Evolutionary conservation across 2,329 filamentous ascomycete genomes (phyloP).

Genomic region (Pseudocercospora musae): DNA sequence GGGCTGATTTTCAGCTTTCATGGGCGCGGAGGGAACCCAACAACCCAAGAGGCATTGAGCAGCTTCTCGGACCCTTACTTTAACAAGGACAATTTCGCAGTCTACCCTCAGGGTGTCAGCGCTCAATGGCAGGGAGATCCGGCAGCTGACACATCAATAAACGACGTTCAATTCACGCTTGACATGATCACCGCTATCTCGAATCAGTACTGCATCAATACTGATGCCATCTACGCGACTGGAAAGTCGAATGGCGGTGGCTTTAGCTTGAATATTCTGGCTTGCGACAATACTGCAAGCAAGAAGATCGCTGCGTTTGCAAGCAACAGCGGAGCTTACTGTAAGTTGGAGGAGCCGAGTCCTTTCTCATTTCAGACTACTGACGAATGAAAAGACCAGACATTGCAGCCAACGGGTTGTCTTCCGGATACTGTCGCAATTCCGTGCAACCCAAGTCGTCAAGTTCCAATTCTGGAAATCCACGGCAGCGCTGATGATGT

Average conservation of each 20-base stretch:
- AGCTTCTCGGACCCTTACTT: constrained; percentile 45
- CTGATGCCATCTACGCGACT: constrained; percentile 42
- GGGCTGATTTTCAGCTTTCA: constrained; percentile 50
- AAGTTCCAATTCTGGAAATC: constrained; percentile 42
- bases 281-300: constrained; percentile 44
- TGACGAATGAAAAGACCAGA: constrained; percentile 10
- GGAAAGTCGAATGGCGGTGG: constrained; percentile 56
- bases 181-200: constrained; percentile 42
- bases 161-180: constrained; percentile 46
- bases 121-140: constrained; percentile 42
- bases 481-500: constrained; percentile 42
- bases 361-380: neutral
- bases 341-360: constrained; percentile 3
- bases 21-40: constrained; percentile 39
- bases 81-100: constrained; percentile 44
- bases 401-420: constrained; percentile 13
- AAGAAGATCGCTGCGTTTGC: constrained; percentile 50
- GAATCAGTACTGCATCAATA: constrained; percentile 44
- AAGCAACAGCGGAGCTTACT: constrained; percentile 47
- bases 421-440: constrained; percentile 19
- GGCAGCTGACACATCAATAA: constrained; percentile 28
- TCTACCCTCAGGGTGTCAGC: constrained; percentile 45
- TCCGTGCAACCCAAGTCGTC: constrained; percentile 26
- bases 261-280: constrained; percentile 44
- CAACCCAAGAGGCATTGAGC: constrained; percentile 41